These are phyloP conservation scores for Aspergillus fumigatus DNA, from an alignment of 2,329 filamentous ascomycete genomes.

Conservation along the genomic window DNA sequence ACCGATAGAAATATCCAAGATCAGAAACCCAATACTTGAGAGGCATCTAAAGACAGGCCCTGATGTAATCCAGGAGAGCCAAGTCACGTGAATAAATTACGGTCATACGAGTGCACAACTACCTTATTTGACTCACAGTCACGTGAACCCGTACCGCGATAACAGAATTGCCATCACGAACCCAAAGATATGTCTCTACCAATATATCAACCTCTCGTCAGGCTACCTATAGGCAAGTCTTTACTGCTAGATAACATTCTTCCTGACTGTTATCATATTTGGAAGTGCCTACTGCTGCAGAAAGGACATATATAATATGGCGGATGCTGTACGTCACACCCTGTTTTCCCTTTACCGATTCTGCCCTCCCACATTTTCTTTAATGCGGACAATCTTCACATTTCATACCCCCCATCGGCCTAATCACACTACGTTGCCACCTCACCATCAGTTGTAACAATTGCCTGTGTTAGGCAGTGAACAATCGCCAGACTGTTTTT, in stretches of 20 bases:
- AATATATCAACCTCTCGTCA: not conserved
- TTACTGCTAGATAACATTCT: not conserved
- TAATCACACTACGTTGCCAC: conserved; percentile 17
- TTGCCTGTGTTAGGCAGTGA: not conserved
- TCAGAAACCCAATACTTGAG: not conserved
- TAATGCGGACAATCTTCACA: conserved; percentile 21
- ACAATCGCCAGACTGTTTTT: not conserved
- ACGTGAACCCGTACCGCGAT: conserved; percentile 14
- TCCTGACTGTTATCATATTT: conserved; percentile 1
- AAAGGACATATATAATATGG: conserved; percentile 28
- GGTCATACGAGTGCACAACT: conserved; percentile 4
- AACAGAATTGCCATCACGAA: conserved; percentile 18
- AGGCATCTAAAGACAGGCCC: not conserved
- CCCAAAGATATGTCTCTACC: not conserved
- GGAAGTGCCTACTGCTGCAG: not conserved
- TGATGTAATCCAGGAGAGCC: conserved; percentile 10
- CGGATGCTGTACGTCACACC: conserved; percentile 42
- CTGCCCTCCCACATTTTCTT: conserved; percentile 37
- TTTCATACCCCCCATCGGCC: conserved; percentile 24
- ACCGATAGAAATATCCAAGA: not conserved
- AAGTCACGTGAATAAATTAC: conserved; percentile 5
- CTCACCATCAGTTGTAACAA: conserved; percentile 1
- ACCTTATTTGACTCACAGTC: conserved; percentile 17
- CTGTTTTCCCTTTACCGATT: conserved; percentile 33
- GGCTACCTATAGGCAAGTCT: not conserved